These are phyloP conservation scores for Phyllostachys edulis DNA, from an alignment of 176 grass and related monocot genomes.

Conservation along the genomic window DNA sequence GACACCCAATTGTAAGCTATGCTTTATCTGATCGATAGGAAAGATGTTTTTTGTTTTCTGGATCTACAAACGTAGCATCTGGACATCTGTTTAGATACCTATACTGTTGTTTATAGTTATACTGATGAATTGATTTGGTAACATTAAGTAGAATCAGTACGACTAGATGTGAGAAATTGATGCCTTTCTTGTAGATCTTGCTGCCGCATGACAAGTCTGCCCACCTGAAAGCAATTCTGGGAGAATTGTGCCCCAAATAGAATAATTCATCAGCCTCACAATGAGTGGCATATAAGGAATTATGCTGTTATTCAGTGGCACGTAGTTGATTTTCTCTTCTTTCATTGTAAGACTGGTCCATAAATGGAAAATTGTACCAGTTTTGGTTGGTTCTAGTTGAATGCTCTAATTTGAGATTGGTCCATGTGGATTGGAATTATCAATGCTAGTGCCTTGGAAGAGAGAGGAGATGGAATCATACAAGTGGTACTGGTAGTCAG, in stretches of 20 bases:
- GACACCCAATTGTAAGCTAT: constrained; percentile 15
- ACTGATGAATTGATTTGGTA: neutral
- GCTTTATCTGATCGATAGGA: constrained; percentile 8
- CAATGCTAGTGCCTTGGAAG: neutral
- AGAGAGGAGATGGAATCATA: neutral
- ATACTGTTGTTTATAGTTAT: neutral
- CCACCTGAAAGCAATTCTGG: constrained; percentile 8
- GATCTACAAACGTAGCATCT: neutral
- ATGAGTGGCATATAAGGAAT: too few relatives aligned
- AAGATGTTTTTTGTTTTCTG: constrained; percentile 5
- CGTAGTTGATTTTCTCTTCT: neutral
- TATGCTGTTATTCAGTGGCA: too few relatives aligned
- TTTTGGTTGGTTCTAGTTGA: neutral
- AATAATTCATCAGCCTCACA: neutral
- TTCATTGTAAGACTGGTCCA: neutral
- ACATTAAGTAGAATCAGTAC: neutral
- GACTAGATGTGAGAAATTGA: constrained; percentile 12
- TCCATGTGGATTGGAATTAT: neutral
- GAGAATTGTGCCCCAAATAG: neutral
- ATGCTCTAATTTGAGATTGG: neutral
- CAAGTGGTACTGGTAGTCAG: neutral
- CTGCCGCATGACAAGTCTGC: constrained; percentile 4
- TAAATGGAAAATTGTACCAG: neutral
- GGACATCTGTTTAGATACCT: neutral
- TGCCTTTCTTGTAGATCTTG: constrained; percentile 29